Base-by-base conservation (phyloP, 495 filamentous ascomycete species). In the Annulohypoxylon bovei region DNA sequence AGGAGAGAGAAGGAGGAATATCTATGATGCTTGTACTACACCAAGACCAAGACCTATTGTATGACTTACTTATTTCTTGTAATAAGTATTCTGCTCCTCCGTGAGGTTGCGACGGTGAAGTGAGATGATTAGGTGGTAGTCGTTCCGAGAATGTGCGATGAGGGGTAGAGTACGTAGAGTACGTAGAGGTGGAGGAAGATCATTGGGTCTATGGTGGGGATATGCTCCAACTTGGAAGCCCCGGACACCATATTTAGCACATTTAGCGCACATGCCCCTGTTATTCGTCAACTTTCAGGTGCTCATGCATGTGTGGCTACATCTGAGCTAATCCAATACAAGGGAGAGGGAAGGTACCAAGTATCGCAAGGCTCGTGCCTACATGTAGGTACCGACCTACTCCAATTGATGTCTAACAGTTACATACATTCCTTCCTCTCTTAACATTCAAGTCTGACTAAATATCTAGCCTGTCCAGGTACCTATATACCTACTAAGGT, bases 151-250 rank as follows among this genome's bases (percentile, higher is more conserved):
- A 27, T 28, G 27, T 33, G 30, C 18, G 62, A 57, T 66, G 62
- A 62, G 68, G 62, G 62, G 60, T 46, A 59, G 46, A 53, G 39
- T 22, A 14, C 47, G 64, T 52, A 32, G 54, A 58, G 22, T 18
- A 18, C 16, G 23, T 52, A 30, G 47, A 52, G 20, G n/a, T n/a
- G n/a, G n/a, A n/a, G n/a, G n/a, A n/a, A n/a, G n/a, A n/a, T n/a
- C n/a, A n/a, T n/a, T 50, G 46, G 42, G 33, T 6, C 44, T 30
- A 59, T 70, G 47, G 67, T 64, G 61, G 59, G 66, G 66, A 12
- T 23, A 28, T 56, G 23, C 33, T 46, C 55, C 46, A 35, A 58
- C 16, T 33, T 14, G 14, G 44, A 55, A 60, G 44, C 47, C 40
- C 27, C 55, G 23, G 39, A 14, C 22, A 35, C 35, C 28, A 64